Base-by-base conservation (phyloP, 768 basidiomycete genomes). In the Boletus edulis region DNA sequence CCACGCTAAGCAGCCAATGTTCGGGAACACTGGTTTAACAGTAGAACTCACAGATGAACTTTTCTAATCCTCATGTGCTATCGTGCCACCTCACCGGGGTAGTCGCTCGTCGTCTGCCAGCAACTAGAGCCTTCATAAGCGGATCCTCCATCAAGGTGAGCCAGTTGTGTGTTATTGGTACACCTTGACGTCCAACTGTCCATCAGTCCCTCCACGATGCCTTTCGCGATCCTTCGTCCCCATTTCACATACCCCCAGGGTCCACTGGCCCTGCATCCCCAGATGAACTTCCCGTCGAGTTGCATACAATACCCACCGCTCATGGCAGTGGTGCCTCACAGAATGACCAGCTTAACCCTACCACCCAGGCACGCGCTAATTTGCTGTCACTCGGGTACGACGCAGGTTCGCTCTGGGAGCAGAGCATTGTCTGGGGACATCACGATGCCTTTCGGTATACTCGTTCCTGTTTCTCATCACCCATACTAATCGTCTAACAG, bases 371-470 rank as follows among this genome's bases (percentile, higher is more conserved):
- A 1, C 71, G 71, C 32, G 59, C 63, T 27, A 74, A 74, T 54
- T 65, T 88, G 22, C 60, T 67, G 27, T 64, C 75, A 59, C 64
- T 75, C 17, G 85, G 86, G 0, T 83, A 82, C 56, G 85, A 89
- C 64, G 76, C 81, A 3, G 59, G 67, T 27, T 87, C 85, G n/a
- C 83, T 91, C 52, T 89, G 85, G 84, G 86, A 89, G 63, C 89
- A 91, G 64, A 73, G 72, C 14, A 80, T 91, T n/a, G 83, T 78
- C 0, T 91, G 89, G 89, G 89, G 89, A 48, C 85, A 91, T 58
- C 84, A 86, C 31, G 89, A 91, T 61, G 74, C 89, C 1, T 89
- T 90, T 64, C 84, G 85, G 89, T 89, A 17, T 17, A 13, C 34
- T 29, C 52, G 13, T 27, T 49, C 29, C 24, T 15, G 5, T 49